phyloP scores from a whole-genome alignment of 1,284 basidiomycete species.

The Sanghuangporus weigelae region DNA sequence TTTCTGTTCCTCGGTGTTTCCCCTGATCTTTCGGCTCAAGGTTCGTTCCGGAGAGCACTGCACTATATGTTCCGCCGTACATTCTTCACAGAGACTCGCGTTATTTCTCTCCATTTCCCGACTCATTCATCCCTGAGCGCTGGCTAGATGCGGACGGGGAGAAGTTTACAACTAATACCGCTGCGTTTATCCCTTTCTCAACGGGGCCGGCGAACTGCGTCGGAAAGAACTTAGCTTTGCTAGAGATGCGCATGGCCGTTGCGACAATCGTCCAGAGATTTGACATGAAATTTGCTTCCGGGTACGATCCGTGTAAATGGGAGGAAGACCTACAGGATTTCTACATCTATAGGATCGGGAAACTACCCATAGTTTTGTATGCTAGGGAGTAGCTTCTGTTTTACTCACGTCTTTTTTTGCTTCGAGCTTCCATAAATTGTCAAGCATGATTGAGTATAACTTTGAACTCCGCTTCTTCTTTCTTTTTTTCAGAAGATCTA shows the following conservation, averaged over 20 bases:
- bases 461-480: too few relatives aligned
- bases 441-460: too few relatives aligned
- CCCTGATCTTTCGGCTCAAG: constrained; percentile 23
- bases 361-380: constrained; percentile 22
- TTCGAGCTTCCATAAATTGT: too few relatives aligned
- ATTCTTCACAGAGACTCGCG: constrained; percentile 37
- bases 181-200: constrained; percentile 33
- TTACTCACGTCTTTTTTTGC: too few relatives aligned
- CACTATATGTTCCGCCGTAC: constrained; percentile 42
- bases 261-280: constrained; percentile 27
- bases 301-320: constrained; percentile 27
- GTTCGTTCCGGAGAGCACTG: constrained; percentile 45
- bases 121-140: constrained; percentile 37
- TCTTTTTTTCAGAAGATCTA: too few relatives aligned
- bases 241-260: constrained; percentile 28
- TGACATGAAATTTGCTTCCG: constrained; percentile 26
- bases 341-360: constrained; percentile 27
- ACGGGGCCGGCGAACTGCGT: constrained; percentile 31
- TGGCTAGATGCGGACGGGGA: constrained; percentile 28
- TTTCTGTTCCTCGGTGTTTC: too few relatives aligned
- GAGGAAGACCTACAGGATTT: constrained; percentile 26
- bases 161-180: constrained; percentile 14
- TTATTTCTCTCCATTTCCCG: constrained; percentile 36
- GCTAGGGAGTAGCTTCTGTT: not conserved
- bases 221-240: constrained; percentile 29